These are phyloP conservation scores for barrel medic (Medicago truncatula) DNA, from an alignment of 306 rosid species.

Conservation along the genomic window DNA sequence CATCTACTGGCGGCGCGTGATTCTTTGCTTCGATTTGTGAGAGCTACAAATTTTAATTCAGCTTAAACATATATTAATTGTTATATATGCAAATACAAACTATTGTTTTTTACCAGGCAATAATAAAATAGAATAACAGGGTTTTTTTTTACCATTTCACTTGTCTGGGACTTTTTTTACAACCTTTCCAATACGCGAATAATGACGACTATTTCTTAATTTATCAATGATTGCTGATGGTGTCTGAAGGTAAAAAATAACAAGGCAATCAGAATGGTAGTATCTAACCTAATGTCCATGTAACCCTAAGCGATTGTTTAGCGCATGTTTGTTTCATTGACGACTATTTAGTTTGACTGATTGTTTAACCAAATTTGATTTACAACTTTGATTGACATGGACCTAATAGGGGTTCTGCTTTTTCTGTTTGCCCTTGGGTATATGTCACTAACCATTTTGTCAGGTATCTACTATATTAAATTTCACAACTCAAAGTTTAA, in stretches of 20 bases:
- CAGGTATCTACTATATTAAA: background rate
- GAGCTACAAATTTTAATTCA: constrained; percentile 35
- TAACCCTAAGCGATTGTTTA: background rate
- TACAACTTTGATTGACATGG: background rate
- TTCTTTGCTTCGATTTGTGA: constrained; percentile 44
- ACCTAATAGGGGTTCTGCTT: background rate
- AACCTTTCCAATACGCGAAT: background rate
- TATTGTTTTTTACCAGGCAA: constrained; percentile 35
- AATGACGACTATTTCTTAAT: background rate
- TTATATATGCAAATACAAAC: constrained; percentile 44
- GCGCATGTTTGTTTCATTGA: background rate
- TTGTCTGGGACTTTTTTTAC: background rate
- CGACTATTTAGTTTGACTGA: background rate
- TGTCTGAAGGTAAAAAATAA: background rate
- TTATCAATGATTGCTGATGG: background rate
- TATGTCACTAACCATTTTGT: background rate
- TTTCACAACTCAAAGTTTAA: background rate
- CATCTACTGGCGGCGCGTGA: constrained; percentile 45
- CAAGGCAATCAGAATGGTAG: background rate
- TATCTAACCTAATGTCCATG: background rate
- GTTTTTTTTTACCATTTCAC: constrained; percentile 2
- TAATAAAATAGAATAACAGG: constrained; percentile 31
- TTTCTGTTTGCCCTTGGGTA: background rate
- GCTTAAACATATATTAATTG: constrained; percentile 36
- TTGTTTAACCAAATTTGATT: background rate